Evolutionary conservation across 2,329 filamentous ascomycete species (phyloP).

Genomic region (Cordyceps tenuipes): DNA sequence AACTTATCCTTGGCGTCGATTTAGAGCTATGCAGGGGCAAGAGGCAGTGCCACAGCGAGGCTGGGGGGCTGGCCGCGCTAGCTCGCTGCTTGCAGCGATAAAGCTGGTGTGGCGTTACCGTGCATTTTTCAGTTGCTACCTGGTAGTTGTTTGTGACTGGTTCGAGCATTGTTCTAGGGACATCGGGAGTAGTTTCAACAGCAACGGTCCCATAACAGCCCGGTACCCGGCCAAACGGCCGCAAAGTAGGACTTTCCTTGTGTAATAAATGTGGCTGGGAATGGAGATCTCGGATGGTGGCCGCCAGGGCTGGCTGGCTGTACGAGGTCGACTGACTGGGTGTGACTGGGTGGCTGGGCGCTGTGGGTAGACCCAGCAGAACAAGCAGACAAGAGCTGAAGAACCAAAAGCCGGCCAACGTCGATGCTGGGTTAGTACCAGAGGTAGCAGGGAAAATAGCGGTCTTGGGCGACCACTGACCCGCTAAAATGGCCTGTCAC

Average conservation of each 20-base stretch:
- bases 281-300: background rate
- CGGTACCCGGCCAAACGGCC: too few species aligned
- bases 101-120: background rate
- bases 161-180: background rate
- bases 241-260: background rate
- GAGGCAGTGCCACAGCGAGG: slow-evolving; percentile 4
- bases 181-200: background rate
- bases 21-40: background rate
- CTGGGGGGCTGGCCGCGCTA: background rate
- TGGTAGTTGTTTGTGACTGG: too few species aligned
- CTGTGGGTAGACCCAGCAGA: too few species aligned
- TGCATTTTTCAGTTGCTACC: background rate
- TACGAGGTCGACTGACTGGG: too few species aligned
- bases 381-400: too few species aligned
- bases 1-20: slow-evolving; percentile 5
- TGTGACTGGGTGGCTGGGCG: too few species aligned
- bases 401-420: too few species aligned
- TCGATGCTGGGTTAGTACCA: too few species aligned
- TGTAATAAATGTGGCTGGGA: slow-evolving; percentile 1
- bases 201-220: background rate
- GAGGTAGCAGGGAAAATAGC: background rate
- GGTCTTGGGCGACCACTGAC: background rate
- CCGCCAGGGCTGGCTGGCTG: too few species aligned
- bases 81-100: background rate
- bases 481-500: slow-evolving; percentile 1